Evolutionary conservation across 768 basidiomycete genomes (phyloP), one percentile per base, ranked within the genome.

Genomic region (Roridomyces roridus): DNA sequence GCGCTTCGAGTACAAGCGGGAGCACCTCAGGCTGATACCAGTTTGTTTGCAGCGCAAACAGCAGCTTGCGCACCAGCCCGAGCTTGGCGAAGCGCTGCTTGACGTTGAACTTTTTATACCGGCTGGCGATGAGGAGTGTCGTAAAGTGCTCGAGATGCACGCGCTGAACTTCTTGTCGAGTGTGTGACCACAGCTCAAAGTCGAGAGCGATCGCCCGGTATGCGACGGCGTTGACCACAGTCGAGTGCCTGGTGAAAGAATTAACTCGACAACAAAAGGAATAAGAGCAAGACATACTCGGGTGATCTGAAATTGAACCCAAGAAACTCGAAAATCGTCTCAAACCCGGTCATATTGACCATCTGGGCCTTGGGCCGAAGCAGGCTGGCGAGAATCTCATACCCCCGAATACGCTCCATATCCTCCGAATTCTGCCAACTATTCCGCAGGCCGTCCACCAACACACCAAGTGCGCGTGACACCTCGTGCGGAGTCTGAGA

Each of bases 341-440:
- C 92, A 63, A 92, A 94, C 7, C 86, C 80, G 1, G 89, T 87
- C 72, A 89, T 80, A 64, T 93, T 92, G 69, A 98, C 85, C 51
- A 94, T 69, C 18, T 80, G 78, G 37, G 84, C 80, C 73, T 96
- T 96, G 29, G 77, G 75, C 24, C 88, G 77, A 15, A 98, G 76
- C 21, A 91, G 86, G 28, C 84, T 85, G 0, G 86, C 85, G 4
- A 98, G 78, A 34, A 94, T 86, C 49, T 96, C 95, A 64, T 96
- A 98, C 10, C 94, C 95, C 50, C 94, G 85, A 50, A 94, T 73
- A 29, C 88, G 80, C 67, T 96, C 95, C 88, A 96, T 94, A 63
- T 97, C 96, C 67, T 96, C 95, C 31, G 92, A 95, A 65, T 93
- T 94, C 65, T 92, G 85, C 96, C 96, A 98, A 64, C 85, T 91